A percentile compares a stretch with the other conserved stretches of the same genome.
phyloP scores from a whole-genome alignment of 2,329 filamentous ascomycete species.

The Ophiostoma piceae region DNA sequence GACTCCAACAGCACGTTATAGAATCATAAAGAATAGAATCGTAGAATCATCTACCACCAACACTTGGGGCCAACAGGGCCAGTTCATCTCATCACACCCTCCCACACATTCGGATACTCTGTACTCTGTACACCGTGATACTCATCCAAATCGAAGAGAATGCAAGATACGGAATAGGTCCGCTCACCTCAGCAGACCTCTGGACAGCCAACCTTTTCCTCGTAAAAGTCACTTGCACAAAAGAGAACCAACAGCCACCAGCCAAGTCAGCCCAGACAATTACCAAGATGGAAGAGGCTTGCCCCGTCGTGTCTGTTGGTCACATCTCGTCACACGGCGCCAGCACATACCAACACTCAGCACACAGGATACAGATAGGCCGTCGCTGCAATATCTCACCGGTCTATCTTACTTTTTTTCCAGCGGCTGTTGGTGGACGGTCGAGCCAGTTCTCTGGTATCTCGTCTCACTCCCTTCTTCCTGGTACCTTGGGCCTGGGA shows the following conservation, averaged over 20 bases:
- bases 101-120: not conserved
- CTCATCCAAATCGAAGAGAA: no score
- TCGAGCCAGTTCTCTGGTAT: constrained; percentile 1
- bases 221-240: not conserved
- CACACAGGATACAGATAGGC: not conserved
- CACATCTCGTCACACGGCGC: constrained; percentile 10
- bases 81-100: not conserved
- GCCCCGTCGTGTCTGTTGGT: constrained; percentile 1
- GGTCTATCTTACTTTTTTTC: not conserved
- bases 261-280: no score
- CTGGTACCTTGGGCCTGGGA: not conserved
- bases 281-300: not conserved
- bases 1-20: not conserved
- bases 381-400: not conserved
- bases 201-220: not conserved
- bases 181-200: no score
- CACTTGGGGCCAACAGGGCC: not conserved
- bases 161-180: not conserved
- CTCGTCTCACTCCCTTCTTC: not conserved
- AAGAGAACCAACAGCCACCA: not conserved
- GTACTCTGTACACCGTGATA: not conserved
- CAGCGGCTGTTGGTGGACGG: not conserved
- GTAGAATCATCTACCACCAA: not conserved
- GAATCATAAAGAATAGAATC: not conserved
- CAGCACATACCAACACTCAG: not conserved